A percentile compares a stretch with the other conserved stretches of the same genome.
Evolutionary conservation across 495 filamentous ascomycete species (phyloP).

Genomic region (Clohesyomyces aquaticus): DNA sequence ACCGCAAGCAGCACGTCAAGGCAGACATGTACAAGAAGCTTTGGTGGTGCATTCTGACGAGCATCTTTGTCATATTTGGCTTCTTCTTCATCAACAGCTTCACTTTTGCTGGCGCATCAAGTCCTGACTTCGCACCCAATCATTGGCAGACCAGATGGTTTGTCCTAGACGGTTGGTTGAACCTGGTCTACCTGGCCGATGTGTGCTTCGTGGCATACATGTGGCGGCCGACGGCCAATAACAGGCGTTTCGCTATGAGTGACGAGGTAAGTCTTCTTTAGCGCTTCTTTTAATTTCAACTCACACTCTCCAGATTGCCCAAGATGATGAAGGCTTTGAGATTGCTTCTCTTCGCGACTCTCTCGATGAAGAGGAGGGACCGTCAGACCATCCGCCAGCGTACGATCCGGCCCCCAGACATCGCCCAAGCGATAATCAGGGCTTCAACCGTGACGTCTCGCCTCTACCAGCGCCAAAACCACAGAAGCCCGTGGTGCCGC

Average conservation of each 20-base stretch:
- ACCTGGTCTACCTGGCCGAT: conserved; percentile 92
- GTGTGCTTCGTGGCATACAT: conserved; percentile 93
- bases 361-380: conserved; percentile 65
- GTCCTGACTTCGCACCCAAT: conserved; percentile 87
- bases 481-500: conserved; percentile 46
- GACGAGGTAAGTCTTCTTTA: conserved; percentile 69
- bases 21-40: conserved; percentile 96
- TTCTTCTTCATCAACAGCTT: conserved; percentile 98
- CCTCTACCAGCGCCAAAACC: conserved; percentile 49
- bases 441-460: conserved; percentile 42
- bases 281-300: conserved; percentile 21
- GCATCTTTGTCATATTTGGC: conserved; percentile 91
- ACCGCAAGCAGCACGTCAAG: conserved; percentile 92
- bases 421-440: background rate
- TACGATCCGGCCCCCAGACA: conserved; percentile 36
- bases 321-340: conserved; percentile 98
- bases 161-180: conserved; percentile 95
- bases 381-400: conserved; percentile 21
- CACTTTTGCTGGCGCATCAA: conserved; percentile 78
- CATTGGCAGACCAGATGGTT: conserved; percentile 99
- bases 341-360: conserved; percentile 88
- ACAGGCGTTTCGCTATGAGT: conserved; percentile 96
- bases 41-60: conserved; percentile 94
- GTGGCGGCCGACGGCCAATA: conserved; percentile 96
- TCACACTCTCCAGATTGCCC: conserved; percentile 68